Conservation (phyloP, 352 stramenopile species). For the Globisporangium nagaii region DNA sequence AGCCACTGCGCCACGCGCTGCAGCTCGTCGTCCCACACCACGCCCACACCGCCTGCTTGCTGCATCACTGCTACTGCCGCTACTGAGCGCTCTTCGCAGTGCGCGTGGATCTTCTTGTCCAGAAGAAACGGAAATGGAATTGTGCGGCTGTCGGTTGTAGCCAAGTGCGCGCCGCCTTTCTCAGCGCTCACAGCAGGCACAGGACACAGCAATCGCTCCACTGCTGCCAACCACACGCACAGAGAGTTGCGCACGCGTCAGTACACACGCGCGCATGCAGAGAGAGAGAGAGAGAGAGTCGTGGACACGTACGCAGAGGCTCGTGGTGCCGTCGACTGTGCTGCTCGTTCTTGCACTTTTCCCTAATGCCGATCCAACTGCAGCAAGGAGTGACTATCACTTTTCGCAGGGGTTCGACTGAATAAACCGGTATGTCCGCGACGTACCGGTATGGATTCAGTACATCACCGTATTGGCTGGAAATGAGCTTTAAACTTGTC, state of each 20-base stretch:
- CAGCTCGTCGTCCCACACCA: conserved; percentile 41
- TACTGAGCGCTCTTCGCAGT: neutral
- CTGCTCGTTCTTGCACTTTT: too few relatives aligned
- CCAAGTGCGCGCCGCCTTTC: too few relatives aligned
- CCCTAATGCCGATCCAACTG: neutral
- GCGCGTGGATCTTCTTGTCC: conserved; percentile 1
- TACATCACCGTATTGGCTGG: too few relatives aligned
- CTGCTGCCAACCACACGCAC: neutral
- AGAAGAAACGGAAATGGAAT: too few relatives aligned
- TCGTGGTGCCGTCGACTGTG: neutral
- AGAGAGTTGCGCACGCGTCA: neutral
- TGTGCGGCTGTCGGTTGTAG: too few relatives aligned
- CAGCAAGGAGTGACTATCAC: too few relatives aligned
- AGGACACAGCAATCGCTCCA: too few relatives aligned
- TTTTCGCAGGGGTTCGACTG: too few relatives aligned
- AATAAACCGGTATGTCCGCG: too few relatives aligned
- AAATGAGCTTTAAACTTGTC: neutral
- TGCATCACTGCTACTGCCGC: neutral
- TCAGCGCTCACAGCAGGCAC: too few relatives aligned
- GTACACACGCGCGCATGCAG: neutral
- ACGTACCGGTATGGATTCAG: neutral
- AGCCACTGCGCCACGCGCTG: conserved; percentile 35
- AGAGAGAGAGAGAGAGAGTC: neutral
- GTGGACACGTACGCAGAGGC: too few relatives aligned
- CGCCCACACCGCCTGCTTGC: neutral